Base-by-base conservation (phyloP, 371 early-diverging fungal species). In the Apophysomyces sp. region DNA sequence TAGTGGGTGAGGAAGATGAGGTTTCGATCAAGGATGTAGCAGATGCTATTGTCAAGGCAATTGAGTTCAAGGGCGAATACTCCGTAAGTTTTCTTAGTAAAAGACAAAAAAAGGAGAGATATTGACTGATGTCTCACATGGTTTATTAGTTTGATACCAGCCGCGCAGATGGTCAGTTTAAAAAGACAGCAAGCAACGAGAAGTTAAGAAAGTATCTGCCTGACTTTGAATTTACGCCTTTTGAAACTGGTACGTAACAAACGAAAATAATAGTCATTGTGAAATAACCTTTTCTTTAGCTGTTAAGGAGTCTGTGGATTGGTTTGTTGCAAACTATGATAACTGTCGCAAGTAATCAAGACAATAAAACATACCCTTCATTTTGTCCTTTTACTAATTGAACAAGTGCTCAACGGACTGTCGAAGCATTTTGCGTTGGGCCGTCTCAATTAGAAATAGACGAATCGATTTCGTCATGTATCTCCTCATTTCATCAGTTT, bases 161-260 rank as follows among this genome's bases (percentile, higher is more conserved):
- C 53, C 86, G 86, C 67, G 85, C 92, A 16, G 94, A 94, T 73
- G 94, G 94, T 26, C 94, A 94, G 73, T 92, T 76, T 73, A 92
- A 92, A 71, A 94, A 94, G 87, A 92, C 94, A 18, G 93, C 92
- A 24, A 89, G 84, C 56, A 94, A 94, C 68, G 83, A 62, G n/a
- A 94, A 94, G 79, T 73, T 94, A 69, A 77, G 74, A 78, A 82
- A 79, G 63, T 82, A 86, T 57, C 68, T 91, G 65, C 91, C 92
- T 58, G 91, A 87, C 68, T 94, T 92, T 68, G 56, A 91, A 73
- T 94, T 94, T 73, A 92, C 93, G 13, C 88, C 88, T 7, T 92
- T 94, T 62, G 85, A 91, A 39, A 74, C 78, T 64, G 89, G 90
- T 88, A 76, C 62, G 71, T 55, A 16, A 7, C 6, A 16, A 8